Evolutionary conservation across 495 filamentous ascomycete species (phyloP).

Genomic region (Penicillium riverlandense): DNA sequence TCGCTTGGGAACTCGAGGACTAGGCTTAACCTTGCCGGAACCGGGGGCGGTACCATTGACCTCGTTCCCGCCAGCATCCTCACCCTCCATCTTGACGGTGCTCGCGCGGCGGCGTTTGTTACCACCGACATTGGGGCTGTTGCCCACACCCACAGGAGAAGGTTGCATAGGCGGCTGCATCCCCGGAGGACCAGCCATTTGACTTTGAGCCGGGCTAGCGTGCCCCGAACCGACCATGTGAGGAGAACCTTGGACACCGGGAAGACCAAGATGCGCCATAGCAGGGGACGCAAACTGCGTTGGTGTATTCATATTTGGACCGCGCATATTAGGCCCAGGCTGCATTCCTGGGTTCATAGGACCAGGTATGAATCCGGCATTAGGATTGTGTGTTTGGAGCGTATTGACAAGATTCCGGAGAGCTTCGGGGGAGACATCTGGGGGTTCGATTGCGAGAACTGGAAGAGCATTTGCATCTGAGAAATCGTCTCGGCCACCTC

Average conservation of each 20-base stretch:
- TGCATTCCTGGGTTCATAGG: slow-evolving; percentile 35
- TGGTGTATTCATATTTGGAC: slow-evolving; percentile 28
- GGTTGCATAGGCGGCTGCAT: slow-evolving; percentile 67
- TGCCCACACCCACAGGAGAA: slow-evolving; percentile 76
- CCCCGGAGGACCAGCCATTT: slow-evolving; percentile 36
- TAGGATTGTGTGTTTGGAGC: slow-evolving; percentile 27
- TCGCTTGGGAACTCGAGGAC: slow-evolving; percentile 48
- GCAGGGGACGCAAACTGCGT: slow-evolving; percentile 47
- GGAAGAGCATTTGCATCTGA: slow-evolving; percentile 63
- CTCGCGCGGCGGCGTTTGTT: slow-evolving; percentile 73
- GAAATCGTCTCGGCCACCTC: slow-evolving; percentile 72
- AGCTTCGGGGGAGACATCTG: slow-evolving; percentile 52
- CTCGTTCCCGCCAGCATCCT: slow-evolving; percentile 43
- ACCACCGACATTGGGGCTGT: slow-evolving; percentile 66
- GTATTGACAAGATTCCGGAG: slow-evolving; percentile 52
- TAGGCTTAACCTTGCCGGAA: slow-evolving; percentile 47
- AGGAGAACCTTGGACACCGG: slow-evolving; percentile 35
- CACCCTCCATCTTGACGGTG: slow-evolving; percentile 68
- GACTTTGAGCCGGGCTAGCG: slow-evolving; percentile 38
- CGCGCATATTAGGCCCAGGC: slow-evolving; percentile 26
- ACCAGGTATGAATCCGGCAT: slow-evolving; percentile 18
- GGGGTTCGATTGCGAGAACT: slow-evolving; percentile 51
- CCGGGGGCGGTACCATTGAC: slow-evolving; percentile 41
- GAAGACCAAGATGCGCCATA: slow-evolving; percentile 41
- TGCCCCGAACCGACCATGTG: slow-evolving; percentile 40